Evolutionary conservation across 2,329 filamentous ascomycete genomes (phyloP).

Genomic region (Xylariaceae sp.): DNA sequence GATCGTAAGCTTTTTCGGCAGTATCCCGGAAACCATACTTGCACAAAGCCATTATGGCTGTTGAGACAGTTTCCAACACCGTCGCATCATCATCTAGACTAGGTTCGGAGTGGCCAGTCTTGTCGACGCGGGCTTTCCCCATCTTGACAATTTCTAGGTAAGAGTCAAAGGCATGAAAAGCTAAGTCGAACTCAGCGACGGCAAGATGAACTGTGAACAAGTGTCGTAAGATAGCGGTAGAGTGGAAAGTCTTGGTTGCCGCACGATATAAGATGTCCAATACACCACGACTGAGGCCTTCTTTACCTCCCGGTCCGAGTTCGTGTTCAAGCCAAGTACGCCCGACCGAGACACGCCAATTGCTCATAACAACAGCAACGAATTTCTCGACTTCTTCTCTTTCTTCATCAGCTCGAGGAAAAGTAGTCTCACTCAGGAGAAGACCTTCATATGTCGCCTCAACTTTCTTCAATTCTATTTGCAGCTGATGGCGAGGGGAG

Average conservation of each 20-base stretch:
- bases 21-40: constrained; percentile 72
- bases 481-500: constrained; percentile 60
- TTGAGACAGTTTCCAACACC: constrained; percentile 71
- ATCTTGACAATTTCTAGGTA: constrained; percentile 85
- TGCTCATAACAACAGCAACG: constrained; percentile 71
- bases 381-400: constrained; percentile 79
- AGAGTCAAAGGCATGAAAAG: constrained; percentile 84
- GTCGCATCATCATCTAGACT: constrained; percentile 74
- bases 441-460: constrained; percentile 76
- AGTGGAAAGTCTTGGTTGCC: constrained; percentile 92
- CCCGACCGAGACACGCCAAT: constrained; percentile 81
- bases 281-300: constrained; percentile 67
- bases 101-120: constrained; percentile 65
- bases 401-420: constrained; percentile 76
- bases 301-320: constrained; percentile 75
- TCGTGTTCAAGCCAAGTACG: constrained; percentile 76
- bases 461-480: constrained; percentile 72
- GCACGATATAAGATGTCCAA: constrained; percentile 87
- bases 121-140: constrained; percentile 77
- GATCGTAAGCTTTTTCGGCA: constrained; percentile 70
- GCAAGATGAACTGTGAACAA: constrained; percentile 85
- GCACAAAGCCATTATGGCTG: constrained; percentile 76
- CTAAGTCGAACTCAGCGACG: constrained; percentile 86
- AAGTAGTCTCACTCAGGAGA: constrained; percentile 72
- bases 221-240: constrained; percentile 78